These are phyloP conservation scores for Priceomyces haplophilus DNA, from an alignment of 805 yeast species.

Conservation along the genomic window DNA sequence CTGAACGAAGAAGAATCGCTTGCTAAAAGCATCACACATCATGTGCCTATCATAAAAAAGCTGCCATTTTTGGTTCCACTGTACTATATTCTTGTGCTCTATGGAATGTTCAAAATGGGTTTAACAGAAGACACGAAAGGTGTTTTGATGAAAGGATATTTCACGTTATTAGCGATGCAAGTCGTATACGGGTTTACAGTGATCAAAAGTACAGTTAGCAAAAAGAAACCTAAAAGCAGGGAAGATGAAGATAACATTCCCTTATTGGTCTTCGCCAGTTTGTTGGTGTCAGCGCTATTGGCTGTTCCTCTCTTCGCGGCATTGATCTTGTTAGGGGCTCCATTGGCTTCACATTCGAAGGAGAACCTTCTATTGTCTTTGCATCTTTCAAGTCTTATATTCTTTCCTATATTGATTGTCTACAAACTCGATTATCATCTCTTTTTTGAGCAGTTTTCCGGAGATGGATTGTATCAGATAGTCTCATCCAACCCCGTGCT, in stretches of 20 bases:
- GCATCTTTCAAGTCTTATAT: constrained; percentile 58
- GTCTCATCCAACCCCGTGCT: constrained; percentile 27
- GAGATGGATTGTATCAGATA: constrained; percentile 17
- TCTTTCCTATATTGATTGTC: constrained; percentile 61
- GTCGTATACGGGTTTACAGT: constrained; percentile 21
- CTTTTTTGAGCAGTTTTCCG: constrained; percentile 18
- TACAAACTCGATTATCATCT: constrained; percentile 50
- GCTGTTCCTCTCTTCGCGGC: constrained; percentile 37
- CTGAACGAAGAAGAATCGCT: constrained; percentile 7
- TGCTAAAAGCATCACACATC: neutral
- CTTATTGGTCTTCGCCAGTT: constrained; percentile 25
- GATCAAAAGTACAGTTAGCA: constrained; percentile 8
- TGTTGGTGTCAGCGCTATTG: constrained; percentile 30
- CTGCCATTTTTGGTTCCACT: constrained; percentile 22
- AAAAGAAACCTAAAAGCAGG: constrained; percentile 1
- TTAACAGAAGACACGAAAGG: constrained; percentile 21
- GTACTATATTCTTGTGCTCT: constrained; percentile 26
- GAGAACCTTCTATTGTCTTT: constrained; percentile 61
- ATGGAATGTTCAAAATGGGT: constrained; percentile 30
- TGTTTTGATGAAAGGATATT: constrained; percentile 25
- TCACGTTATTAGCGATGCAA: constrained; percentile 22
- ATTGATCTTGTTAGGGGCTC: constrained; percentile 77
- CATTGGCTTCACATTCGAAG: constrained; percentile 48
- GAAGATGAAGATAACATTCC: constrained; percentile 14
- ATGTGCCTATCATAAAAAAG: constrained; percentile 15